Evolutionary conservation across 768 basidiomycete genomes (phyloP).

Genomic region (Collybiopsis confluens): DNA sequence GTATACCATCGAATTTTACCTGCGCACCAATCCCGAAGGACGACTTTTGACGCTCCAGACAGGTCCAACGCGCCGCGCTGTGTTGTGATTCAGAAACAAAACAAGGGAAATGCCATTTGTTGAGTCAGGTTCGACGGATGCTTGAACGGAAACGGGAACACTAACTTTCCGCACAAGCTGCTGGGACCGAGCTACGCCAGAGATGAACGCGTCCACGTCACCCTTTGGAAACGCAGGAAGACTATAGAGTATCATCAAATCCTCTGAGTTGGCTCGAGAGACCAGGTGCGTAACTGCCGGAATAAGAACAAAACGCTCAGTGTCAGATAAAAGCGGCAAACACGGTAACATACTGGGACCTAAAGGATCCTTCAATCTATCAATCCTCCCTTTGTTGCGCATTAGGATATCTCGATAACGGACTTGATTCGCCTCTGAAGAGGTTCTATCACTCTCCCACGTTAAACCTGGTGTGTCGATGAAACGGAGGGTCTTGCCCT

Average conservation of each 20-base stretch:
- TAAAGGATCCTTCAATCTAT: conserved; percentile 77
- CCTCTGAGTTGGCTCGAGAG: conserved; percentile 63
- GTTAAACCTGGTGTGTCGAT: conserved; percentile 89
- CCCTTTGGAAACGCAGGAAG: conserved; percentile 74
- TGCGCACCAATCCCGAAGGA: conserved; percentile 82
- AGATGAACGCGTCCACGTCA: conserved; percentile 69
- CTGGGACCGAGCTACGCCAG: conserved; percentile 69
- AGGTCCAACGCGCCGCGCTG: conserved; percentile 74
- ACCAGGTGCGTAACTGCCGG: conserved; percentile 65
- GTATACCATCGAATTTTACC: conserved; percentile 75
- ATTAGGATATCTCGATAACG: conserved; percentile 73
- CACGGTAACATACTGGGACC: conserved; percentile 57
- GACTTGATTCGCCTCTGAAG: conserved; percentile 32
- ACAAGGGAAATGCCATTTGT: background rate
- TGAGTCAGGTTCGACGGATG: conserved; percentile 1
- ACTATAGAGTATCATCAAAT: conserved; percentile 86
- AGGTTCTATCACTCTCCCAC: conserved; percentile 39
- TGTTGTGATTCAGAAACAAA: conserved; percentile 1
- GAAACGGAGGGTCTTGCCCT: conserved; percentile 51
- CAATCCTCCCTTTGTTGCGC: conserved; percentile 76
- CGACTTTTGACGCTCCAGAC: conserved; percentile 67
- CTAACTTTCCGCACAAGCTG: conserved; percentile 75
- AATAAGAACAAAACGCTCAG: too few species aligned
- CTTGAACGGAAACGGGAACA: background rate
- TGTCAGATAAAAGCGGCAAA: too few species aligned